Conservation (phyloP, 2,329 filamentous ascomycete species). For the Beauveria sp. region DNA sequence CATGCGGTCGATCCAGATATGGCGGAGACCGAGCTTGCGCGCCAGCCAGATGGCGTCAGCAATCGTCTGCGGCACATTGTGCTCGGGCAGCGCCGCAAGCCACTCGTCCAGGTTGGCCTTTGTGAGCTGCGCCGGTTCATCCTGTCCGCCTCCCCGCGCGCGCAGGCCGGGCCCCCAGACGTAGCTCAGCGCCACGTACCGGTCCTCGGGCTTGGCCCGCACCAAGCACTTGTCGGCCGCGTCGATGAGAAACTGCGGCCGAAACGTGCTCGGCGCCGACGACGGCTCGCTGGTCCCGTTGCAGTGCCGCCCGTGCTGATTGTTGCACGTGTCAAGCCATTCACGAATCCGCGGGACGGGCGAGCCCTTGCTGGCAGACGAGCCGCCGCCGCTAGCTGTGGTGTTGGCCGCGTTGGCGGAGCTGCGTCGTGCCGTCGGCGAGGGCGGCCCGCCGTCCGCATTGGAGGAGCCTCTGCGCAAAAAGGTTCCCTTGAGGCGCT, state of each 20-base stretch:
- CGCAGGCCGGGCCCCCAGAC: constrained; percentile 29
- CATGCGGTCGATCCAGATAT: constrained; percentile 39
- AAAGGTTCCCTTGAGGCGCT: constrained; percentile 29
- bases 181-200: constrained; percentile 39
- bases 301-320: constrained; percentile 34
- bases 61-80: constrained; percentile 33
- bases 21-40: constrained; percentile 33
- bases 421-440: constrained; percentile 10
- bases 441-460: constrained; percentile 23
- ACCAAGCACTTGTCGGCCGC: constrained; percentile 32
- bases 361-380: constrained; percentile 21
- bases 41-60: constrained; percentile 37
- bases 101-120: constrained; percentile 29
- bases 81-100: constrained; percentile 27
- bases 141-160: constrained; percentile 16
- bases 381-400: neutral
- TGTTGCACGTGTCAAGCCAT: constrained; percentile 36
- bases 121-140: constrained; percentile 24
- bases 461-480: constrained; percentile 20
- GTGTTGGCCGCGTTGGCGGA: neutral
- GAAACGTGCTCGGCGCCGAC: constrained; percentile 23
- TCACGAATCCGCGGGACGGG: constrained; percentile 32
- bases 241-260: constrained; percentile 34
- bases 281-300: constrained; percentile 20
- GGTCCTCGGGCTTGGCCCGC: constrained; percentile 28